phyloP scores from a whole-genome alignment of 1,284 basidiomycete genomes.

The Pyrrhoderma lamaoense region DNA sequence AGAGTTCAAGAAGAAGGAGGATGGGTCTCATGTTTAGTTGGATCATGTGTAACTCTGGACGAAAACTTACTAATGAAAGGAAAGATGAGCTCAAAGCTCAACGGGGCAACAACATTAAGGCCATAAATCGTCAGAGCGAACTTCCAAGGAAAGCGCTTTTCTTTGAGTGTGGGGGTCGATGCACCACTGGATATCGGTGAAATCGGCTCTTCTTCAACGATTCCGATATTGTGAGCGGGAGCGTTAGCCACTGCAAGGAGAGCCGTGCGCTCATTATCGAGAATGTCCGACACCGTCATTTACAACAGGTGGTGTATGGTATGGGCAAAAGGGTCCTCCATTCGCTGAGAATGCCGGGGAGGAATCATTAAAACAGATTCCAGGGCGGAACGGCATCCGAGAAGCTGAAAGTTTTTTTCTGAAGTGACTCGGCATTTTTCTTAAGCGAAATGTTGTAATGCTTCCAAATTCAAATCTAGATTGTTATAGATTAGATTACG shows the following conservation, averaged over 20 bases:
- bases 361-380: too few relatives aligned
- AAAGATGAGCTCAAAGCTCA: constrained; percentile 22
- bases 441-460: too few relatives aligned
- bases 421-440: too few relatives aligned
- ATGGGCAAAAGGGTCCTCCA: too few relatives aligned
- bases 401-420: too few relatives aligned
- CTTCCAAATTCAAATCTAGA: too few relatives aligned
- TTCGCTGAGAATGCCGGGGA: too few relatives aligned
- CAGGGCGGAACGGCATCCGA: too few relatives aligned
- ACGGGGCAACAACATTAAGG: constrained; percentile 12
- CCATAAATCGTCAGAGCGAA: constrained; percentile 6
- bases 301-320: too few relatives aligned
- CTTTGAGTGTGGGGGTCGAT: background rate
- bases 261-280: constrained; percentile 6
- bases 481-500: too few relatives aligned
- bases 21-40: background rate
- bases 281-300: background rate
- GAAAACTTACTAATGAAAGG: constrained; percentile 21
- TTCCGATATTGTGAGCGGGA: background rate
- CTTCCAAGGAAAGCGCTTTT: constrained; percentile 17
- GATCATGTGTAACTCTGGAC: background rate
- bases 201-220: background rate
- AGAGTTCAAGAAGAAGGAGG: background rate
- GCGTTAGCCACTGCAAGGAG: background rate
- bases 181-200: too few relatives aligned